Evolutionary conservation across 805 yeast genomes (phyloP).

Genomic region (Dipodascus albidus): DNA sequence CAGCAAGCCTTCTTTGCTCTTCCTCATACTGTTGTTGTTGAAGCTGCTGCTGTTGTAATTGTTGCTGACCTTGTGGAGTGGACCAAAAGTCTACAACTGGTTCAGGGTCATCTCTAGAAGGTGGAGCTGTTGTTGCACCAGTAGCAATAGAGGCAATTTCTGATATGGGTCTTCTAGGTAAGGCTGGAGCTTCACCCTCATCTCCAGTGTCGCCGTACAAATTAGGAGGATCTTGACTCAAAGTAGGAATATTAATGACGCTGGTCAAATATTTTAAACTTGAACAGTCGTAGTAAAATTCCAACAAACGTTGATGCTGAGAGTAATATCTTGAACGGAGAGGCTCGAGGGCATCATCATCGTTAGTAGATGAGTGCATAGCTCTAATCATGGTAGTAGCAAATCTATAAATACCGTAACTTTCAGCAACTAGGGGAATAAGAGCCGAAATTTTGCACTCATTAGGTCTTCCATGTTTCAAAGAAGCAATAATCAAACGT

Average conservation of each 20-base stretch:
- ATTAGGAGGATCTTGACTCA: constrained; percentile 49
- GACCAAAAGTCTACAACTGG: constrained; percentile 36
- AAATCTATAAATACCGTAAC: constrained; percentile 87
- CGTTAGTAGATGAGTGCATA: constrained; percentile 60
- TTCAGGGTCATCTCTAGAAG: constrained; percentile 22
- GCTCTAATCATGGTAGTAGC: constrained; percentile 85
- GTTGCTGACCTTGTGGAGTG: constrained; percentile 13
- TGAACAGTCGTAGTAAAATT: constrained; percentile 84
- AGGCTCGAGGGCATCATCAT: constrained; percentile 67
- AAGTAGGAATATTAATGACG: constrained; percentile 67
- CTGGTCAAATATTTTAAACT: constrained; percentile 71
- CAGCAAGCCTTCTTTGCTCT: constrained; percentile 49
- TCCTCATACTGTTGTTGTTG: constrained; percentile 42
- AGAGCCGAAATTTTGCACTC: constrained; percentile 80
- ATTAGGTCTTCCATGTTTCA: constrained; percentile 43
- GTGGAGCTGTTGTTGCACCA: constrained; percentile 22
- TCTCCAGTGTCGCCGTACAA: constrained; percentile 32
- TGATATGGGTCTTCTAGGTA: constrained; percentile 30
- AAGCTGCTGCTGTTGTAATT: constrained; percentile 22
- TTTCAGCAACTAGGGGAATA: constrained; percentile 82
- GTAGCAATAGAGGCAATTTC: constrained; percentile 16
- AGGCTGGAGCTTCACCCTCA: constrained; percentile 27
- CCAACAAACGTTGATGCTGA: constrained; percentile 60
- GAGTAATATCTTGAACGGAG: constrained; percentile 57
- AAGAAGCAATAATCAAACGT: constrained; percentile 59